phyloP scores from a whole-genome alignment of 306 rosid species.

The Dicorynia guianensis region DNA sequence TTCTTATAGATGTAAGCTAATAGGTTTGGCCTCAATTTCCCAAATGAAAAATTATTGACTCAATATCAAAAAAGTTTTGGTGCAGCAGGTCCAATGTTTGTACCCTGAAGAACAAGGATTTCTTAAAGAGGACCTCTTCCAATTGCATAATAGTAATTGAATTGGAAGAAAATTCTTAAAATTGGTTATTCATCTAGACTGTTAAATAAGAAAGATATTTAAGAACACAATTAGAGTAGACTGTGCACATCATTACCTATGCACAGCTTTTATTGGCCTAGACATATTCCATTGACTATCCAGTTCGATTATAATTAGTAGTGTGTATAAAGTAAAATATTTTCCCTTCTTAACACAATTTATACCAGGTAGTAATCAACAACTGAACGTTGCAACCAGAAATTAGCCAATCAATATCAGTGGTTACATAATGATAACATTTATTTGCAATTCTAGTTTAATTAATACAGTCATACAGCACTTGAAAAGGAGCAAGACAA shows the following conservation, averaged over 20 bases:
- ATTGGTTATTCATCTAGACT: no score
- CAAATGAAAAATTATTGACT: no score
- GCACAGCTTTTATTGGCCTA: not conserved
- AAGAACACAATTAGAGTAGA: not conserved
- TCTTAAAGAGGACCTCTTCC: not conserved
- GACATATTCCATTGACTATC: not conserved
- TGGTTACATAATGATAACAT: not conserved
- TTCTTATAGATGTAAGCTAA: not conserved
- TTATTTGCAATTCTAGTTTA: not conserved
- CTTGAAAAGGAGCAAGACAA: not conserved
- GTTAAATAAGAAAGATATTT: not conserved
- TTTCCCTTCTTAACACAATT: not conserved
- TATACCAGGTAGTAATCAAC: not conserved
- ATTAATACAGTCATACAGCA: slow-evolving; percentile 13
- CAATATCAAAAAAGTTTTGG: no score
- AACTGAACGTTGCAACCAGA: slow-evolving; percentile 15
- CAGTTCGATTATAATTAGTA: not conserved
- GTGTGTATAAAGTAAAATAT: not conserved
- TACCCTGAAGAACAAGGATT: not conserved
- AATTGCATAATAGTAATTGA: not conserved
- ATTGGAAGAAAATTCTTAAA: not conserved
- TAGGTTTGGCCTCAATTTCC: not conserved
- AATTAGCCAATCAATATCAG: not conserved
- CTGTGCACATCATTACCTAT: not conserved
- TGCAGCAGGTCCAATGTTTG: not conserved